Base-by-base conservation (phyloP, 805 yeast genomes). In the Ogataea pilisensis region DNA sequence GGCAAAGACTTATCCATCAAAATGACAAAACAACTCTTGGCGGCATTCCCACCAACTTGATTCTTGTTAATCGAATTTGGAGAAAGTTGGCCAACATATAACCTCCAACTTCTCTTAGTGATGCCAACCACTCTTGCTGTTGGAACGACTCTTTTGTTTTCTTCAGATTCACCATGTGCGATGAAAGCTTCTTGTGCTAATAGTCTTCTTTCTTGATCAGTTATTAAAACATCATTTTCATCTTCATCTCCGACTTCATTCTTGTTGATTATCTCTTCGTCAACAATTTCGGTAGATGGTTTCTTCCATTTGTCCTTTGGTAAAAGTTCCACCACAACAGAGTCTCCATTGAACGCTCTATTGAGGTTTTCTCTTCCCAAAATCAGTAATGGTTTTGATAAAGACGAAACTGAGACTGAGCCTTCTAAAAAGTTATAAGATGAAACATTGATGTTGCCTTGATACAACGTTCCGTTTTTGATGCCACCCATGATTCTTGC, bases 71-170 rank as follows among this genome's bases (percentile, higher is more conserved):
- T 83, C 2, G 95, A 82, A 28, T 80, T 73, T 32, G 88, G 83
- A 2, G 91, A 82, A 46, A 93, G 73, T 61, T 90, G 96, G 12
- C 99, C 99, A 29, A 93, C 99, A 57, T 90, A 93, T 50, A 82
- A 80, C 61, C 99, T 77, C 99, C 99, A 93, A 46, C 91, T 86
- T 64, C 99, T 76, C 65, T 87, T 83, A 31, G 81, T 69, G 20
- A 93, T 75, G 22, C 95, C 95, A 11, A 93, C 97, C 27, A 93
- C 85, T 50, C 79, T 78, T 2, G 95, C 98, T 0, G 99, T 91
- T n/a, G 98, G 99, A 57, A 85, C 89, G 18, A 82, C 61, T 48
- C 75, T 75, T 36, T 60, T 60, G 9, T 65, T 60, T 18, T 61
- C 63, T 14, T 66, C 73, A 3, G 66, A 70, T 11, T 58, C 61